Base-by-base conservation (phyloP, 2,329 filamentous ascomycete genomes). In the Lojkania enalia region DNA sequence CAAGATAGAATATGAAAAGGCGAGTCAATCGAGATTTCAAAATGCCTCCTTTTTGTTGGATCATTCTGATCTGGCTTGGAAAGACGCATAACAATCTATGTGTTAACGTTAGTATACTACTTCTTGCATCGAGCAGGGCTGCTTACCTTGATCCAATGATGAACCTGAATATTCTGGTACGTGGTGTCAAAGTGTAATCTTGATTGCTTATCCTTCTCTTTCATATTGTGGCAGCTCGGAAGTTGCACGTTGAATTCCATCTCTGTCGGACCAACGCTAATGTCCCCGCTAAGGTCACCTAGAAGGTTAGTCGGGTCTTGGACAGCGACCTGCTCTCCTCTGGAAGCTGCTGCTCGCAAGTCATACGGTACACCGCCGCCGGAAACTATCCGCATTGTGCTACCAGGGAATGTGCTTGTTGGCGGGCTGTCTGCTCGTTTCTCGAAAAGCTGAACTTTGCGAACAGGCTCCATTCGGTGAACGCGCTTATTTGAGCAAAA, bases 1-100 rank as follows among this genome's bases (percentile, higher is more conserved):
- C 91, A 96, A 51, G 91, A 92, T 36, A 96, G 85, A 35, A 96
- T 89, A 50, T 92, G 92, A 65, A 96, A 92, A 1, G 91, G 91
- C 1, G 90, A 96, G 71, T 96, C 91, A 58, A 96, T 96, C 55
- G 90, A 95, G 60, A 96, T 96, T 69, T 96, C 91, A 57, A 95
- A 96, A 65, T 96, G 91, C 23, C 90, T 82, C 52, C 90, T 83
- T 63, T 91, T 91, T 1, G 76, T 77, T 0, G 90, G 84, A 59
- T 95, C 88, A 9, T 85, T 83, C 29, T 85, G 81, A 58, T 96
- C 91, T 12, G 87, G 76, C 58, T 89, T 90, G 20, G 90, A 96
- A 35, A 96, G 85, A 40, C 91, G 86, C 83, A 96, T 88, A 49
- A 96, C 90, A 62, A 96, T 90, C 88, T 92, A 50, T 16, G n/a